Evolutionary conservation across 1,284 basidiomycete species (phyloP), one percentile per base, ranked within the genome.

Genomic region (Vanrija pseudolonga): DNA sequence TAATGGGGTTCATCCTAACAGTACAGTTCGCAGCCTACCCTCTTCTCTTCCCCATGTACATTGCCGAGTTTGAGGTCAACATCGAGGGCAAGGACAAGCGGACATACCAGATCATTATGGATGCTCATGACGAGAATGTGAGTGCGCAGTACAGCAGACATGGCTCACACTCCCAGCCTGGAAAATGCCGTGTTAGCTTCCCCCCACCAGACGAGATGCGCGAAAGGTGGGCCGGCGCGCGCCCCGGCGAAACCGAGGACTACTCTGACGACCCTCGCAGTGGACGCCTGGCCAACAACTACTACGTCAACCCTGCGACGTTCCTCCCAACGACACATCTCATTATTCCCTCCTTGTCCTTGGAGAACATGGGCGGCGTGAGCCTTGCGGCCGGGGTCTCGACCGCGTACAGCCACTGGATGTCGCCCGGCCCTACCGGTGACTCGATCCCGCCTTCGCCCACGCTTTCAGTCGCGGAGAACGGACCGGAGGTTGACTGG

Each of bases 41-140:
- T 1, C 59, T 76, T 61, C 66, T 70, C 61, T 71, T 75, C 50
- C 75, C 75, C 11, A 63, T 76, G 22, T 76, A 74, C 47, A 59
- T 75, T 19, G 71, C 69, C 22, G 71, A 76, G 47, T 74, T 72
- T 44, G 66, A 71, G 54, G 56, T 64, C 39, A 63, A 60, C 20
- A 18, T 36, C 15, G 64, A 60, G 3, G 62, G 62, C 4, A 51
- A 58, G 19, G 57, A 61, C 42, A 38, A 28, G 47, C 53, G 68
- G 22, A 53, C 53, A 19, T 67, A 65, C 47, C 62, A 60, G 18
- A 53, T 74, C 18, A 48, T 73, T n/a, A 66, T 76, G 67, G 69
- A 76, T 44, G 74, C 71, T 8, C 68, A 74, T 51, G 64, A 71
- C 39, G 49, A 60, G 6, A 53, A 64, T 28, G 65, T 71, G 47